Evolutionary conservation across 495 filamentous ascomycete genomes (phyloP).

Genomic region (Neurospora sp.): DNA sequence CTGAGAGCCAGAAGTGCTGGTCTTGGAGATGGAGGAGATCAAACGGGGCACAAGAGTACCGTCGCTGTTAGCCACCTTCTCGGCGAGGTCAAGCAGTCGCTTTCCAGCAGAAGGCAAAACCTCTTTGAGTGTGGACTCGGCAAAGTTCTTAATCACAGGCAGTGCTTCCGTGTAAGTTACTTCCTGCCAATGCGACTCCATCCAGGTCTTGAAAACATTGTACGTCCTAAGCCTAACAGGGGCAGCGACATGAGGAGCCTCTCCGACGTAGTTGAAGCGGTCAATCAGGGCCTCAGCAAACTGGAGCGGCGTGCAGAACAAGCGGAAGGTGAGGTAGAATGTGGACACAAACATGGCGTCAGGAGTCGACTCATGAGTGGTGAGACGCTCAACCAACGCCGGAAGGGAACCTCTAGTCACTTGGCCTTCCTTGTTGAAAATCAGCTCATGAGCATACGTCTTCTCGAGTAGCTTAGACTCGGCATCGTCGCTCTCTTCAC

Average conservation of each 20-base stretch:
- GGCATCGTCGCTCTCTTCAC: constrained; percentile 63
- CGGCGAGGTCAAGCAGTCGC: constrained; percentile 66
- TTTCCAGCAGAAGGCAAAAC: constrained; percentile 68
- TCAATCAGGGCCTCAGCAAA: constrained; percentile 76
- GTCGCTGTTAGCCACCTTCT: constrained; percentile 68
- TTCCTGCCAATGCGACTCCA: constrained; percentile 91
- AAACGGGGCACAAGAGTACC: constrained; percentile 77
- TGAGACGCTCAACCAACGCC: constrained; percentile 87
- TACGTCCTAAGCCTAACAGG: constrained; percentile 87
- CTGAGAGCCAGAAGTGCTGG: constrained; percentile 58
- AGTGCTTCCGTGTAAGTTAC: constrained; percentile 68
- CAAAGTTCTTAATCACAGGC: constrained; percentile 66
- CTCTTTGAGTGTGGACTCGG: constrained; percentile 54
- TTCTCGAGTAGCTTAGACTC: constrained; percentile 76
- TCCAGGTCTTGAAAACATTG: constrained; percentile 94
- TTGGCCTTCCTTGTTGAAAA: constrained; percentile 89
- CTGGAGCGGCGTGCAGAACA: constrained; percentile 75
- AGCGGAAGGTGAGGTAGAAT: constrained; percentile 94
- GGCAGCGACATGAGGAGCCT: constrained; percentile 57
- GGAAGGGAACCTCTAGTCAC: constrained; percentile 87
- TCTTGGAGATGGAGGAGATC: constrained; percentile 83
- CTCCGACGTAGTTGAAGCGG: constrained; percentile 83
- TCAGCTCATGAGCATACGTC: constrained; percentile 80
- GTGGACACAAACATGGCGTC: constrained; percentile 88
- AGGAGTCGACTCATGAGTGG: constrained; percentile 85